A percentile compares a stretch with the other conserved stretches of the same genome.
phyloP scores from a whole-genome alignment of 257 asterid genomes.

The Nicotiana benthamiana region DNA sequence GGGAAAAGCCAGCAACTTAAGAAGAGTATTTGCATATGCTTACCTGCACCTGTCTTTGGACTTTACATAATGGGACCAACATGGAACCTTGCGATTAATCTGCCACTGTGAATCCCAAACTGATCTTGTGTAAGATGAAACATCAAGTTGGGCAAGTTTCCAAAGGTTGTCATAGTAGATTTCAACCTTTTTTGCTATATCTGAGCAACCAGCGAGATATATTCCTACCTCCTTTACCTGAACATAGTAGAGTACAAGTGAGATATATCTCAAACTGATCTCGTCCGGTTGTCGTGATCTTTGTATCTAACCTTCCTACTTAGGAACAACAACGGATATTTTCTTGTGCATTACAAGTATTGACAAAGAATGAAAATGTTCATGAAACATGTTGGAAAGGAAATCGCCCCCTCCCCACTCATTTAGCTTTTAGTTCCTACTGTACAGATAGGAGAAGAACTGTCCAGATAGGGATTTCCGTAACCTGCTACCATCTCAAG shows the following conservation, averaged over 20 bases:
- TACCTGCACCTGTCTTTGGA: slow-evolving; percentile 64
- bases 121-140: slow-evolving; percentile 40
- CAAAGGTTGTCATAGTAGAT: slow-evolving; percentile 61
- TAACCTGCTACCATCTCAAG: not conserved
- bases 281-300: not conserved
- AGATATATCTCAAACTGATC: not conserved
- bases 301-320: not conserved
- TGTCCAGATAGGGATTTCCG: not conserved
- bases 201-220: slow-evolving; percentile 64
- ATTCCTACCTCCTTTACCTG: slow-evolving; percentile 86
- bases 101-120: slow-evolving; percentile 73
- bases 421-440: not conserved
- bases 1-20: not conserved
- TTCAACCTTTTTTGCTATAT: slow-evolving; percentile 44
- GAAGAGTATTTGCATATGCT: not conserved
- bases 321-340: not conserved
- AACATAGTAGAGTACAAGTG: not conserved
- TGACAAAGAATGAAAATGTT: no score
- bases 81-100: slow-evolving; percentile 58
- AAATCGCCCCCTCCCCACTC: not conserved
- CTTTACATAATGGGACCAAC: slow-evolving; percentile 72
- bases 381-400: not conserved
- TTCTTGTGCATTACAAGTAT: not conserved
- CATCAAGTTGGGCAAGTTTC: slow-evolving; percentile 72
- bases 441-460: not conserved